phyloP scores from a whole-genome alignment of 176 grass and related monocot species.

The Cenchrus purpureus region DNA sequence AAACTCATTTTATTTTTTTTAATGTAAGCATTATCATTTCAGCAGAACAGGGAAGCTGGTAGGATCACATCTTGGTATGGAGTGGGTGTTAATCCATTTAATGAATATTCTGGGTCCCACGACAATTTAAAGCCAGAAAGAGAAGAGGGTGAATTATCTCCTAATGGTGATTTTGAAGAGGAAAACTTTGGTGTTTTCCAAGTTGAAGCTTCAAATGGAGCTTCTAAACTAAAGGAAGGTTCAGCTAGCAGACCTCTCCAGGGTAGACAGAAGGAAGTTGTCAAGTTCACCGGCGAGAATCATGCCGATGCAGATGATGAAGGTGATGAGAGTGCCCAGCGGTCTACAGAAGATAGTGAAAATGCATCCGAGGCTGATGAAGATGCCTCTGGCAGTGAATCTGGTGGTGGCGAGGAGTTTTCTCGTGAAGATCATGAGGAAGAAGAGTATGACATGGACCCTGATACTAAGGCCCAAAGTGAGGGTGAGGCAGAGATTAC shows the following conservation, averaged over 20 bases:
- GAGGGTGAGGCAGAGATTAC: conserved; percentile 84
- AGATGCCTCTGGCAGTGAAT: conserved; percentile 91
- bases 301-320: conserved; percentile 91
- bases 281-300: conserved; percentile 71
- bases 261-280: conserved; percentile 54
- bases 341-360: conserved; percentile 93
- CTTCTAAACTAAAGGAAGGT: conserved; percentile 60
- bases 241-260: conserved; percentile 59
- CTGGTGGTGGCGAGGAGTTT: conserved; percentile 85
- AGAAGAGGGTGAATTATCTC: conserved; percentile 98
- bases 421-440: conserved; percentile 93
- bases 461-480: conserved; percentile 77
- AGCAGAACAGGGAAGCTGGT: conserved; percentile 46
- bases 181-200: conserved; percentile 82
- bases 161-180: conserved; percentile 96
- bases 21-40: conserved; percentile 28
- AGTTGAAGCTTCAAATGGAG: conserved; percentile 36
- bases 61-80: conserved; percentile 37
- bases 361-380: conserved; percentile 95
- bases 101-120: conserved; percentile 53
- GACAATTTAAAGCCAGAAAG: conserved; percentile 79
- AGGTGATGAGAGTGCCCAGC: conserved; percentile 83
- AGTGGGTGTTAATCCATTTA: conserved; percentile 71
- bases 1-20: conserved; percentile 25
- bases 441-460: conserved; percentile 89